Conservation (phyloP, 768 basidiomycete genomes). For the Russula sp. region DNA sequence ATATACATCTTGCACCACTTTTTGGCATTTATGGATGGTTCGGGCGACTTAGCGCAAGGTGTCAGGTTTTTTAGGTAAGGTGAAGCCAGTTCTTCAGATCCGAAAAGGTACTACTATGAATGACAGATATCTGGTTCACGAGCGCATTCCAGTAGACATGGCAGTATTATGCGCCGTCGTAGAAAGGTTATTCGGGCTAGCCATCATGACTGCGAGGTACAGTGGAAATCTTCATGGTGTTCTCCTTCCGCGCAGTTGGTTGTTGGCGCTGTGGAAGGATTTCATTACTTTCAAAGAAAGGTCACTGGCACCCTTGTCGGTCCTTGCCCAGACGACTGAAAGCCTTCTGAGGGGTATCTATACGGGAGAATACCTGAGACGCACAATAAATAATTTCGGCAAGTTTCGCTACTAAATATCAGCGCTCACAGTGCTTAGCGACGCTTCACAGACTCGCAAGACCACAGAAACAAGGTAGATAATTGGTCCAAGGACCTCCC, state of each 20-base stretch:
- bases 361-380: conserved; percentile 7
- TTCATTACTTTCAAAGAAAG: conserved; percentile 3
- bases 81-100: not conserved
- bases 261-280: conserved; percentile 26
- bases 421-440: not conserved
- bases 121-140: conserved; percentile 38
- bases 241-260: conserved; percentile 50
- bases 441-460: not conserved
- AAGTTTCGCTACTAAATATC: not conserved
- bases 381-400: not conserved
- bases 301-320: not conserved
- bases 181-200: conserved; percentile 40
- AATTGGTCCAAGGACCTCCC: conserved; percentile 1
- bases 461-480: not conserved
- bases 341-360: conserved; percentile 8
- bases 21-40: conserved; percentile 15
- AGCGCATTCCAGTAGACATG: conserved; percentile 35
- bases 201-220: conserved; percentile 32
- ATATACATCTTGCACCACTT: conserved; percentile 1
- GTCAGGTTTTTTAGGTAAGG: conserved; percentile 31
- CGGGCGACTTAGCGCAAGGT: conserved; percentile 34
- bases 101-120: not conserved
- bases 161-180: conserved; percentile 44
- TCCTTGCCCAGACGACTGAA: not conserved
- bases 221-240: conserved; percentile 35